These are phyloP conservation scores for Colletotrichum siamense DNA, from an alignment of 2,329 filamentous ascomycete genomes.

Conservation along the genomic window DNA sequence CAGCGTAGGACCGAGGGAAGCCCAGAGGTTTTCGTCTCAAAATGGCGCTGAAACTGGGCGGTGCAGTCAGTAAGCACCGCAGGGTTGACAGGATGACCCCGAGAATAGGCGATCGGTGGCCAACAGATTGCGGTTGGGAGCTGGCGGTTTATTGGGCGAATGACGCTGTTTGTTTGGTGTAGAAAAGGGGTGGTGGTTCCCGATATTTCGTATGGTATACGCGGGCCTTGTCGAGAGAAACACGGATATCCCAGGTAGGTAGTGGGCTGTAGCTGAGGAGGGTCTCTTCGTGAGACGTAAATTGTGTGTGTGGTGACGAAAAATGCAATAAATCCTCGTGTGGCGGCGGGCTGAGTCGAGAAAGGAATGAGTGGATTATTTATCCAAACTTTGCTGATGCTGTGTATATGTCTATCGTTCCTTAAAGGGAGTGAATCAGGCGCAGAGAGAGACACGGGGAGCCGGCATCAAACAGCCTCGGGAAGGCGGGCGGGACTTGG, in stretches of 20 bases:
- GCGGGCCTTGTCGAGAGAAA: background rate
- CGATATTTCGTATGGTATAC: background rate
- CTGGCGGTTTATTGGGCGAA: background rate
- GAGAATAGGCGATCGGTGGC: conserved; percentile 4
- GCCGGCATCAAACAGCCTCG: conserved; percentile 6
- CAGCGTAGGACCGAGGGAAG: background rate
- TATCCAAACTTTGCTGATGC: background rate
- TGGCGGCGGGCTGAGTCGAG: conserved; percentile 4
- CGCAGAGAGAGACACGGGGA: conserved; percentile 3
- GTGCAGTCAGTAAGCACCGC: conserved; percentile 18
- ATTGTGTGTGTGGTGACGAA: background rate
- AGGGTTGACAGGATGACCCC: conserved; percentile 8
- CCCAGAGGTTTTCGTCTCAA: conserved; percentile 20
- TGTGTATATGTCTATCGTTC: background rate
- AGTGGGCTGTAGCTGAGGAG: background rate
- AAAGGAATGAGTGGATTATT: background rate
- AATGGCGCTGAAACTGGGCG: conserved; percentile 23
- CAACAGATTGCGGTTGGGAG: background rate
- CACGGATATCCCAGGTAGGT: conserved; percentile 12
- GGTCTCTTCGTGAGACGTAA: background rate
- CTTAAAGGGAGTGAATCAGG: background rate
- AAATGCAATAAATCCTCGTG: background rate
- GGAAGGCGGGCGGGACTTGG: background rate
- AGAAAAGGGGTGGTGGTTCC: conserved; percentile 3
- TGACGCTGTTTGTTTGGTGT: background rate